Evolutionary conservation across 2,329 filamentous ascomycete species (phyloP), one percentile per base, ranked within the genome.

Genomic region (Beauveria varroae): DNA sequence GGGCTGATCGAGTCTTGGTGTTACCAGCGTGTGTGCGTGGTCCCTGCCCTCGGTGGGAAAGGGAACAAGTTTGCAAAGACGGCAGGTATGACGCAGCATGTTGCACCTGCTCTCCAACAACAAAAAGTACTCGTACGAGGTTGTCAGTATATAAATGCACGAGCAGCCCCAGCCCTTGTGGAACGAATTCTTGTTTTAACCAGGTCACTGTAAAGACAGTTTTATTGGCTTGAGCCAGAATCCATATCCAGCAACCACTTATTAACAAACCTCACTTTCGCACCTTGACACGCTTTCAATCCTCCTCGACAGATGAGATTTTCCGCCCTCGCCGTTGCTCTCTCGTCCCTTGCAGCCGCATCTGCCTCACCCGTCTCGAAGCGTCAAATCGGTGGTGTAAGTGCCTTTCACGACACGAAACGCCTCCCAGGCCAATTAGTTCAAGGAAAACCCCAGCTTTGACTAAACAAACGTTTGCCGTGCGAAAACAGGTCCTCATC

Each of bases 321-420:
- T 44, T 65, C 67, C 18, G 47, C 64, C 22, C 24, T 69, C 37
- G 49, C 68, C 60, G 58, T 66, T 26, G 46, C 63, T n/a, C 62
- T 64, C 43, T 44, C 68, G 5, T 50, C 37, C 14, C 40, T 52
- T 12, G 53, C 60, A 4, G 34, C 9, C 16, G 67, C 67, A 10
- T 66, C 67, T 8, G 69, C 70, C 47, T 67, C 66, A 20, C 72
- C 73, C 9, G 63, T 77, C 60, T 63, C 70, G 14, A 80, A 77
- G 70, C 74, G 78, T 57, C 70, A 76, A 40, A 26, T 79, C 7
- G 79, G 79, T 60, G 79, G 78, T 67, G 79, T 81, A 77, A 67
- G 79, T 76, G 50, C 12, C 14, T 26, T 18, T n/a, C 5, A 30
- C 20, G 7, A 41, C 43, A n/a, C 47, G 46, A 40, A 30, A 47